Base-by-base conservation (phyloP, 2,329 filamentous ascomycete genomes). In the Ramichloridium luteum region DNA sequence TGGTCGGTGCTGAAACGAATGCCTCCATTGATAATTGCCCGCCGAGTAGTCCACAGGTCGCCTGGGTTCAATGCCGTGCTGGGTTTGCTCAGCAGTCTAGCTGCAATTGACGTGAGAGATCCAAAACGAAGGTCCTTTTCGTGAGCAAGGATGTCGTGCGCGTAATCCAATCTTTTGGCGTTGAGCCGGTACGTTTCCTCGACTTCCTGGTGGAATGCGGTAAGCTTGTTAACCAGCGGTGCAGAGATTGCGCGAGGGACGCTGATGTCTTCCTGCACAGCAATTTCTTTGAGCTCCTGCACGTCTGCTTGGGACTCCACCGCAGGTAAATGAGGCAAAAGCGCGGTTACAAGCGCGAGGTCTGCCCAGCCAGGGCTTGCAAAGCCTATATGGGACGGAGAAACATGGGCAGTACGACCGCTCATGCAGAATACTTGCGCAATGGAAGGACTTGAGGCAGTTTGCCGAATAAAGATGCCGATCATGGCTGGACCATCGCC, bases 31-130 rank as follows among this genome's bases (percentile, higher is more conserved):
- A 66, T 53, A 5, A 88, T 51, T 6, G 76, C 68, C 34, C 70
- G 70, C 43, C 84, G 77, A 5, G 85, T 72, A 3, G 81, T 80
- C 46, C 83, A 80, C 4, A 84, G 55, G 8, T 8, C 20, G n/a
- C n/a, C n/a, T n/a, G n/a, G n/a, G n/a, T n/a, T n/a, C n/a, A n/a
- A n/a, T 6, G 68, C 51, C 11, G 45, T 36, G 10, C 43, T 27
- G n/a, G 50, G 35, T 53, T 49, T 1, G 9, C 47, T 46, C 34
- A 63, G 49, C 14, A 71, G 45, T 5, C 48, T 55, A 18, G 56
- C 52, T 1, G 67, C 59, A 26, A 69, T 63, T 12, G 63, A 58
- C 1, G 55, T 44, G 15, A 71, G 48, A 4, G 58, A 65, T 46
- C 66, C 62, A 47, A 64, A 64, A 6, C 58, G 57, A 18, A 61